Conservation (phyloP, 768 basidiomycete genomes). For the Leucosporidium yakuticum region DNA sequence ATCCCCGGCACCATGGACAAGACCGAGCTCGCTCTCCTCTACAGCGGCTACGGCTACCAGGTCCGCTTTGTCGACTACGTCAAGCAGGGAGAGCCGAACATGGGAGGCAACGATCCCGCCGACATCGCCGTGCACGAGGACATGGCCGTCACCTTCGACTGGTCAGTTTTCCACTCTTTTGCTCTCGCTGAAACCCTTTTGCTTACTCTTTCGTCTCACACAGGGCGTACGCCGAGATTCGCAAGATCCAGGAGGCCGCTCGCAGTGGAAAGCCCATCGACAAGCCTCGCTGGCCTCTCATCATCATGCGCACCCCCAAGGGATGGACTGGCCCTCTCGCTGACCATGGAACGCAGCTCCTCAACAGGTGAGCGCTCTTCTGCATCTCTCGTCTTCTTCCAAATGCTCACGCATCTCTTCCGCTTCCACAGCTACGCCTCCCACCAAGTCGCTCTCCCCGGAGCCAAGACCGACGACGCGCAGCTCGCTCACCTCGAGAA, state of each 20-base stretch:
- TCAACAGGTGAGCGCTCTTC: slow-evolving; percentile 24
- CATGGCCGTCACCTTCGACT: slow-evolving; percentile 73
- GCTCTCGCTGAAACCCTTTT: too few species aligned
- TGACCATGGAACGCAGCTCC: slow-evolving; percentile 33
- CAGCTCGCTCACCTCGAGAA: slow-evolving; percentile 60
- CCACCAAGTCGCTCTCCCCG: slow-evolving; percentile 82
- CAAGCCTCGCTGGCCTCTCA: slow-evolving; percentile 79
- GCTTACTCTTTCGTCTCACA: background rate
- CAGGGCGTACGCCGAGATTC: slow-evolving; percentile 43
- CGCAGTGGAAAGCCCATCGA: slow-evolving; percentile 64
- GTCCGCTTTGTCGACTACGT: slow-evolving; percentile 66
- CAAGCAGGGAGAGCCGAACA: slow-evolving; percentile 45
- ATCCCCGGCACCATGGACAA: slow-evolving; percentile 88
- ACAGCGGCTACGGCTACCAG: slow-evolving; percentile 71
- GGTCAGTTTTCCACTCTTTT: slow-evolving; percentile 39
- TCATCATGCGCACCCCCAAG: slow-evolving; percentile 81
- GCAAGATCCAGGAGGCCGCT: slow-evolving; percentile 70
- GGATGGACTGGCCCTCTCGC: slow-evolving; percentile 41
- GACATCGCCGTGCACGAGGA: slow-evolving; percentile 58
- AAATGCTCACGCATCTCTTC: background rate
- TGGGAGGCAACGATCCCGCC: slow-evolving; percentile 38
- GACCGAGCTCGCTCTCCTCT: slow-evolving; percentile 67
- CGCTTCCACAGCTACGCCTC: slow-evolving; percentile 72
- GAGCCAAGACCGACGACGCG: slow-evolving; percentile 57
- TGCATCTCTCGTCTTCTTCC: background rate